Evolutionary conservation across 768 basidiomycete species (phyloP).

Genomic region (Gymnopilus dilepis): DNA sequence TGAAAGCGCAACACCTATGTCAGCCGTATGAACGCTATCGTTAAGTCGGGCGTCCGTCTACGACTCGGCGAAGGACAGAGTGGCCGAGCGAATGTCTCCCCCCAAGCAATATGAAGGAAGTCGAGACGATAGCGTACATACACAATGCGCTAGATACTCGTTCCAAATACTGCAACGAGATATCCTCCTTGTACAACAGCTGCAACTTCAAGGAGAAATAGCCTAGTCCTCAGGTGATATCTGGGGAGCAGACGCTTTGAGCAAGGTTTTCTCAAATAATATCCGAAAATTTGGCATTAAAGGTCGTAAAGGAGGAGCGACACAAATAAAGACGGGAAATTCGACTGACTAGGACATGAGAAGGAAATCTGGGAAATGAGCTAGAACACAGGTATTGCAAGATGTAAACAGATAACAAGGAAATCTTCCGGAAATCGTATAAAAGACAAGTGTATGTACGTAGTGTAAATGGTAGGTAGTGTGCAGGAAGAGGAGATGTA

Average conservation of each 20-base stretch:
- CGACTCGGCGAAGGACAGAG: too few relatives aligned
- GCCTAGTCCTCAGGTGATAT: too few relatives aligned
- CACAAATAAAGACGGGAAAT: not conserved
- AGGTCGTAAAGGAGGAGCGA: conserved; percentile 26
- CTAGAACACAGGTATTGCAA: not conserved
- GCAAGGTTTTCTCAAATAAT: not conserved
- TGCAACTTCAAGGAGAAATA: too few relatives aligned
- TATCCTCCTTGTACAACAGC: too few relatives aligned
- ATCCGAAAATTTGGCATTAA: conserved; percentile 23
- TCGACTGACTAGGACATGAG: not conserved
- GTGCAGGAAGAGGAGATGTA: conserved; percentile 7
- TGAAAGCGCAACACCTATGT: too few relatives aligned
- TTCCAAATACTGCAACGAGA: too few relatives aligned
- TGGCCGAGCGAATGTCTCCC: too few relatives aligned
- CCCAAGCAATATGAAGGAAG: too few relatives aligned
- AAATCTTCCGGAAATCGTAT: not conserved
- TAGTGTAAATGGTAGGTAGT: conserved; percentile 10
- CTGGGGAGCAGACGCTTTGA: not conserved
- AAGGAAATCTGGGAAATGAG: not conserved
- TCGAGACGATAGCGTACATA: too few relatives aligned
- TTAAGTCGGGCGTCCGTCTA: too few relatives aligned
- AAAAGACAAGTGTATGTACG: conserved; percentile 1
- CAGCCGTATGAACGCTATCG: too few relatives aligned
- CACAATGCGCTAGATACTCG: too few relatives aligned
- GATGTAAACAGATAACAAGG: conserved; percentile 3